phyloP scores from a whole-genome alignment of 2,329 filamentous ascomycete genomes.

The Magnaporthiopsis rhizophila region DNA sequence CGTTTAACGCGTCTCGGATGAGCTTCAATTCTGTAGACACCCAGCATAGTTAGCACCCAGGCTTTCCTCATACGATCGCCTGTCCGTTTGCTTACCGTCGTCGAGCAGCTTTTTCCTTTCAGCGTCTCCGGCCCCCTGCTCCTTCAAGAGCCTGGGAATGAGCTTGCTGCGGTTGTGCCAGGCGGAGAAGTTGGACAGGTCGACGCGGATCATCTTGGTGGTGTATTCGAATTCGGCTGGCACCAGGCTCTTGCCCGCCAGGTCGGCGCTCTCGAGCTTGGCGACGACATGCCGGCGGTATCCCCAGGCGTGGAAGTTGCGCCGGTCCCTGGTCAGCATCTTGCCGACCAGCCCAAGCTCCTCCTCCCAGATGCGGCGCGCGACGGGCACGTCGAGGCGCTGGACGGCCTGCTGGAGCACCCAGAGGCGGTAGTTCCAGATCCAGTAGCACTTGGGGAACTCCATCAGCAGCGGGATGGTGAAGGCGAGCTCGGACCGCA shows the following conservation, averaged over 20 bases:
- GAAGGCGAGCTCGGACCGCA: slow-evolving; percentile 71
- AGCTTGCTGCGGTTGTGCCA: slow-evolving; percentile 89
- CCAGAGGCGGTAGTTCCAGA: slow-evolving; percentile 95
- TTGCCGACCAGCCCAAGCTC: slow-evolving; percentile 78
- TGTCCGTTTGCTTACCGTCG: slow-evolving; percentile 39
- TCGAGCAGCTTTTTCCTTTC: slow-evolving; percentile 65
- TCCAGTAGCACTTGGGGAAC: slow-evolving; percentile 98
- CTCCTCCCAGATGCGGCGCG: slow-evolving; percentile 68
- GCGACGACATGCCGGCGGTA: slow-evolving; percentile 75
- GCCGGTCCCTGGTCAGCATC: slow-evolving; percentile 77
- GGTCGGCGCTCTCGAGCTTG: slow-evolving; percentile 56
- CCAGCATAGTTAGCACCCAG: neutral
- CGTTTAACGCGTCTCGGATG: slow-evolving; percentile 72
- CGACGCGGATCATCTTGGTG: slow-evolving; percentile 73
- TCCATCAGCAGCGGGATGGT: slow-evolving; percentile 76
- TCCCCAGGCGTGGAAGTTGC: slow-evolving; percentile 96
- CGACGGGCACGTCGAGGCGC: slow-evolving; percentile 46
- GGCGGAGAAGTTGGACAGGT: slow-evolving; percentile 92
- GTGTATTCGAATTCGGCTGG: slow-evolving; percentile 85
- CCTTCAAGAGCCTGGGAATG: slow-evolving; percentile 66
- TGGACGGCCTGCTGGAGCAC: slow-evolving; percentile 63
- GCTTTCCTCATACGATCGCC: no score
- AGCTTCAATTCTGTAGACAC: slow-evolving; percentile 55
- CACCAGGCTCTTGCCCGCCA: slow-evolving; percentile 52
- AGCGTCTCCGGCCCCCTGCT: slow-evolving; percentile 55